Base-by-base conservation (phyloP, 257 asterid species). In the Dorcoceras hygrometricum region DNA sequence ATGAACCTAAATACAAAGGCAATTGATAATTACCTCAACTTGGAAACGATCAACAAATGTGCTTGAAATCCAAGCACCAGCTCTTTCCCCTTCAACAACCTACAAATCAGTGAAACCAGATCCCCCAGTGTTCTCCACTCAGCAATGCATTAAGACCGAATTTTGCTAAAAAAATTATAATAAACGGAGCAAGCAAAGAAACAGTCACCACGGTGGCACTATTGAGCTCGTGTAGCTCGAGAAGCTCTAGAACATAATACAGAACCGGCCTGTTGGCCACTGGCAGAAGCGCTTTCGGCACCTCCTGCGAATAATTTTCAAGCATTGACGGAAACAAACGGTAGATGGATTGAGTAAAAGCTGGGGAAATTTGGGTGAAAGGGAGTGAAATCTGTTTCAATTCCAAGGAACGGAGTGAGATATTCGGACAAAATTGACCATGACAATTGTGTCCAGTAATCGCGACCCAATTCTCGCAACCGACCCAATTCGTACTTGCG, bases 31-130 rank as follows among this genome's bases (percentile, higher is more conserved):
- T 59, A 94, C 99, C 96, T 94, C 96, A 70, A 94, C 95, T n/a
- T 85, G 78, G 10, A 94, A 76, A 28, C 99, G 92, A 80, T 94
- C 99, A 75, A 73, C 87, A 69, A 80, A 88, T 8, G 93, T 75
- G 78, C 82, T 83, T 4, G 97, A 86, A 65, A 90, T 94, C 99
- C 99, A 94, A 56, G 86, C 79, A 54, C 95, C 97, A 0, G 97
- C 97, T 22, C 70, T 69, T 73, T 84, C 88, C 63, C 97, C 92
- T 81, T 94, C 99, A 65, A 87, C 99, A 70, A 94, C 97, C 99
- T 94, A 69, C 58, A 56, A 46, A 59, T 48, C 28, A 54, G 57
- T 0, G 23, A 34, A 50, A 34, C n/a, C 16, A 23, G 16, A 65
- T n/a, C 32, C 65, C 27, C 31, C 48, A 80, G 59, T 23, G 53